Evolutionary conservation across 2,329 filamentous ascomycete genomes (phyloP).

Genomic region (Fusarium sterilihyphosum): DNA sequence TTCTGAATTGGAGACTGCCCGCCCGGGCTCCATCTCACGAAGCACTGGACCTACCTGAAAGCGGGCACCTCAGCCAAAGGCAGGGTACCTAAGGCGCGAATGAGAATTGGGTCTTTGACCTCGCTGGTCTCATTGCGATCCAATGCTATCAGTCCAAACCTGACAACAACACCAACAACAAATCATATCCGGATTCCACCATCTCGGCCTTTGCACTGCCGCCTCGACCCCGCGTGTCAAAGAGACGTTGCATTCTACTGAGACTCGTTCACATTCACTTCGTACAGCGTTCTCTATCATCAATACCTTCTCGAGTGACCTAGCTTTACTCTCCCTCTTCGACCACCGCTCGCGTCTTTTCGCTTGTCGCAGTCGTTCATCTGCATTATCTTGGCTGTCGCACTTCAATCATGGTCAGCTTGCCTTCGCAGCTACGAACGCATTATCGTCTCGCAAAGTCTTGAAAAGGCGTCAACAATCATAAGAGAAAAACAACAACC

Average conservation of each 20-base stretch:
- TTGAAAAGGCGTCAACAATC: constrained; percentile 37
- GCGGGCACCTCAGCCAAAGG: constrained; percentile 16
- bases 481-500: constrained; percentile 4
- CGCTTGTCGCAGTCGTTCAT: constrained; percentile 38
- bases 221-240: constrained; percentile 26
- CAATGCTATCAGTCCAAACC: constrained; percentile 34
- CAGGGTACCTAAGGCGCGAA: constrained; percentile 32
- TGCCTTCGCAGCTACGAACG: constrained; percentile 43
- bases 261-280: not conserved
- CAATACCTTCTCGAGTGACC: constrained; percentile 17
- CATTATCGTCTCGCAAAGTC: constrained; percentile 47
- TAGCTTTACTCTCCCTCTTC: constrained; percentile 17
- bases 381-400: constrained; percentile 39
- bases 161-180: constrained; percentile 36
- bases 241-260: constrained; percentile 19
- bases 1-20: constrained; percentile 6
- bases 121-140: constrained; percentile 35
- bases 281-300: not conserved
- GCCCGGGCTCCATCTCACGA: constrained; percentile 15
- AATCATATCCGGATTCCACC: constrained; percentile 15
- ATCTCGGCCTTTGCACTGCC: constrained; percentile 17
- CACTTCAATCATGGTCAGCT: constrained; percentile 47
- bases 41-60: not conserved
- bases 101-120: constrained; percentile 35
- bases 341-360: constrained; percentile 43